phyloP scores from a whole-genome alignment of 140 eudicot species.

The Oenanthe javanica region DNA sequence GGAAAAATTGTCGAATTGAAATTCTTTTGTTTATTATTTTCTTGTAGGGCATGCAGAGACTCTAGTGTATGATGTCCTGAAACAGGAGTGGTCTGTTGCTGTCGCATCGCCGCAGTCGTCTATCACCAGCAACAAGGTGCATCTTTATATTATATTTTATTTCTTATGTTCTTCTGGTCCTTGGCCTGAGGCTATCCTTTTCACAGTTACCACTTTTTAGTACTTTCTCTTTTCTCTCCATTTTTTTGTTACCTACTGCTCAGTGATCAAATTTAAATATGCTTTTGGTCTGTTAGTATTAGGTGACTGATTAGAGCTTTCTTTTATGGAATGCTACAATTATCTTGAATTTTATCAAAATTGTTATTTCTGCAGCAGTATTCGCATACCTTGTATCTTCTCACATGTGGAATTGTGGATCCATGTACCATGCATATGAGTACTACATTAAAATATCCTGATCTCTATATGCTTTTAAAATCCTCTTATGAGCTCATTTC shows the following conservation, averaged over 20 bases:
- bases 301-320: neutral
- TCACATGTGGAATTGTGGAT: neutral
- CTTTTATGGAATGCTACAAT: neutral
- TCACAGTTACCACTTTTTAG: neutral
- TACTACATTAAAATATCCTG: neutral
- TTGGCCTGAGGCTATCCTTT: neutral
- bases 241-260: neutral
- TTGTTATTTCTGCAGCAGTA: neutral
- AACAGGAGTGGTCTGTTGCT: constrained; percentile 71
- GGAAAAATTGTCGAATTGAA: neutral
- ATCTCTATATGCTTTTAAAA: neutral
- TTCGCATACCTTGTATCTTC: neutral
- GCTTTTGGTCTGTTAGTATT: neutral
- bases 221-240: neutral
- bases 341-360: neutral
- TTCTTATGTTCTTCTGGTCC: neutral
- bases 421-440: neutral
- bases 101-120: constrained; percentile 71
- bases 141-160: neutral
- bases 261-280: neutral
- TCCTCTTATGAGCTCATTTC: neutral
- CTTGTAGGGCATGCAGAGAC: constrained; percentile 77
- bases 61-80: constrained; percentile 65
- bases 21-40: constrained; percentile 11
- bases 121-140: constrained; percentile 74